Base-by-base conservation (phyloP, 306 rosid species). In the Lathyrus oleraceus region DNA sequence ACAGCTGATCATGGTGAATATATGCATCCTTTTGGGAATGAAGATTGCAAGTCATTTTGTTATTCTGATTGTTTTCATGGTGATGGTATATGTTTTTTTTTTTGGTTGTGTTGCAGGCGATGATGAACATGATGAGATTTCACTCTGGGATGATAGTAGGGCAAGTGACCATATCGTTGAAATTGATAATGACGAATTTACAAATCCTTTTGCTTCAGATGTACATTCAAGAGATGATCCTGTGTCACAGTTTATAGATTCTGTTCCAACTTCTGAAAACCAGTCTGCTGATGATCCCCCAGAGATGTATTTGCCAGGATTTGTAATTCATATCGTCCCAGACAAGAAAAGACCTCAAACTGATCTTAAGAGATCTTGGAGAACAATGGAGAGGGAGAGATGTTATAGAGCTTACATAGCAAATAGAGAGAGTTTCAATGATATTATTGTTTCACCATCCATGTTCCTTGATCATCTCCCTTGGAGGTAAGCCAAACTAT, bases 381-480 rank as follows among this genome's bases (percentile, higher is more conserved):
- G 83, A 75, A 45, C 66, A 69, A 80, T 17, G 27, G 84, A 71
- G 59, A 73, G 49, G 65, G 75, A 48, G 59, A 82, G 32, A 58
- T 60, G 70, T 61, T 86, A 82, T 61, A 86, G 77, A 78, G 98
- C 96, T 65, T 89, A 88, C 63, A 2, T 89, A 36, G 95, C 93
- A 69, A 78, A 71, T 65, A 82, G 87, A 84, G 91, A 92, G 66
- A 85, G 53, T 67, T 92, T 89, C 89, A 89, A 79, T 78, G 96
- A 92, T 75, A 89, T 92, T 63, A 52, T 79, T 72, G 95, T 92
- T 67, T 86, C 96, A 13, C 89, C 89, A 42, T 92, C 95, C 45
- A 92, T 92, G 98, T 90, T 92, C 84, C 91, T 92, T n/a, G 98
- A 92, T 64, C 98, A 92, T 84, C 92, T 92, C 28, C 98, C 98